Base-by-base conservation (phyloP, 805 yeast genomes). In the Jamesozyma hellenica region DNA sequence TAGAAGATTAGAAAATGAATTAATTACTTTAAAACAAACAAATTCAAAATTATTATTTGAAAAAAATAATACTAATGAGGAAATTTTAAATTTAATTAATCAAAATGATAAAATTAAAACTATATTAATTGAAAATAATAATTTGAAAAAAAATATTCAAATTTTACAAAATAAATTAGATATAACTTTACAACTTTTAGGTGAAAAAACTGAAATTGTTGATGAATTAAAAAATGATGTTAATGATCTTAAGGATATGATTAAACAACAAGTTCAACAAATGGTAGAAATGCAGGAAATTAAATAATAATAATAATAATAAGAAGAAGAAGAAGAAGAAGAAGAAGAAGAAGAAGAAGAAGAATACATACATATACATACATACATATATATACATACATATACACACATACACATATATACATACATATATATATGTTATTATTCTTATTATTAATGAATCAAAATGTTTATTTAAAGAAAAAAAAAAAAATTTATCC, bases 141-240 rank as follows among this genome's bases (percentile, higher is more conserved):
- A 50, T 5, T 52, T 72, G 21, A 50, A 58, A 15, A 36, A 42
- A 8, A 48, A 53, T 23, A 53, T 74, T 0, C 56, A 54, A 0
- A 66, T 61, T 18, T 43, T 76, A 34, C 68, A 65, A 14, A 52
- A 58, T 16, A 61, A 63, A 39, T 68, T 71, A 40, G 74, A 80
- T 5, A 72, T 83, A 36, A 61, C 87, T 34, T 44, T 58, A n/a
- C 82, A 77, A 49, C 55, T 83, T 42, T 67, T 90, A 13, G 95
- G 95, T 5, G 96, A 88, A 55, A 87, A 87, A 56, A 71, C 85
- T 5, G 98, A 94, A 56, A 71, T 68, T 45, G 90, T 84, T 4
- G 82, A 78, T 41, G 98, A 92, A 59, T 68, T 92, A 34, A 72
- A 70, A 47, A 95, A 94, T 7, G 98, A 92, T 54, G 90, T 92